Evolutionary conservation across 75 land plant species (phyloP).

Genomic region (Cunninghamia lanceolata): DNA sequence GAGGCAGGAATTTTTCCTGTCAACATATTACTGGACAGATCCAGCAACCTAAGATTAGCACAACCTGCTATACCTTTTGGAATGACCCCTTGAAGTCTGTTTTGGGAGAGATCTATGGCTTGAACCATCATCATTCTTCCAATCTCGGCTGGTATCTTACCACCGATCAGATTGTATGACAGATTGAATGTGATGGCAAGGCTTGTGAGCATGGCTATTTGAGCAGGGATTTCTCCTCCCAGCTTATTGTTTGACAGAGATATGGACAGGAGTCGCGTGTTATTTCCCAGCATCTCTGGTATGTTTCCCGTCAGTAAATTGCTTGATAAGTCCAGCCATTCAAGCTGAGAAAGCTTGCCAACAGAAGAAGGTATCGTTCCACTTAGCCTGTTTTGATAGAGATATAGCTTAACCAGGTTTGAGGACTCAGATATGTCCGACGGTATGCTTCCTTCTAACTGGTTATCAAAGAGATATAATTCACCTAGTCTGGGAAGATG

Average conservation of each 20-base stretch:
- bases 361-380: not conserved
- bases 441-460: not conserved
- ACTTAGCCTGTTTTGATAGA: not conserved
- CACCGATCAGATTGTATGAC: conserved; percentile 11
- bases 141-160: not conserved
- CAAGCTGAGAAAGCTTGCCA: not conserved
- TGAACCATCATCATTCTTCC: not conserved
- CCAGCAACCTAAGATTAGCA: too few relatives aligned
- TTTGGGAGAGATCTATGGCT: not conserved
- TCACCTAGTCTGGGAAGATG: conserved; percentile 6
- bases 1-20: too few relatives aligned
- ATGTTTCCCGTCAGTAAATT: not conserved
- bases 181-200: not conserved
- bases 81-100: not conserved
- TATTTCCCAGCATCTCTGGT: too few relatives aligned
- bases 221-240: not conserved
- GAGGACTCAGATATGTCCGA: not conserved
- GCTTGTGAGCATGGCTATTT: not conserved
- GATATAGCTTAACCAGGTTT: not conserved
- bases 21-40: too few relatives aligned
- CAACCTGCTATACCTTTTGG: too few relatives aligned
- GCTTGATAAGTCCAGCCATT: not conserved
- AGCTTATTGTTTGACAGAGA: not conserved
- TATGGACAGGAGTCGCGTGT: not conserved
- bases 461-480: not conserved